These are phyloP conservation scores for Rhodotorula graminis DNA, from an alignment of 768 basidiomycete genomes.

Conservation along the genomic window DNA sequence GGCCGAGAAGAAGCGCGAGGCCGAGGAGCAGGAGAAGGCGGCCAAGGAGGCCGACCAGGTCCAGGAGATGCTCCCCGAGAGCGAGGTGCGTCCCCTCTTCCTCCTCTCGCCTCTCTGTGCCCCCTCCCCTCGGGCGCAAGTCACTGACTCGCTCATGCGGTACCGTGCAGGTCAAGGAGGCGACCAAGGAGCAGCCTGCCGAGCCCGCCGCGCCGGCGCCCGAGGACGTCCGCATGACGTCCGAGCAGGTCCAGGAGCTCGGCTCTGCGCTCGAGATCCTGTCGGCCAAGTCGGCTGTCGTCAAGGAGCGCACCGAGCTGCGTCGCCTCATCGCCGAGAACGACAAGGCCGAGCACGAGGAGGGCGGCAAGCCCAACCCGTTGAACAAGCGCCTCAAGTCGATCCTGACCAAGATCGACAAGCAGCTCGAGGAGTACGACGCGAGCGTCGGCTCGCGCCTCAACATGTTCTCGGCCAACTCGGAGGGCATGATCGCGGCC, in stretches of 20 bases:
- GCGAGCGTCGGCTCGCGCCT: slow-evolving; percentile 53
- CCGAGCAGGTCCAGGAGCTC: slow-evolving; percentile 89
- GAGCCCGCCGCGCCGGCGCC: slow-evolving; percentile 11
- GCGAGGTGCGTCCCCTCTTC: slow-evolving; percentile 60
- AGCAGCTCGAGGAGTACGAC: slow-evolving; percentile 88
- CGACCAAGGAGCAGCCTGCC: slow-evolving; percentile 89
- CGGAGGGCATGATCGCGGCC: slow-evolving; percentile 72
- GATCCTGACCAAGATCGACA: slow-evolving; percentile 93
- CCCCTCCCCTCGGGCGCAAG: too few relatives aligned
- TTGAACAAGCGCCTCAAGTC: slow-evolving; percentile 89
- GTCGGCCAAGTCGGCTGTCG: slow-evolving; percentile 86
- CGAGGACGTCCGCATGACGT: slow-evolving; percentile 86
- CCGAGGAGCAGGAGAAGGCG: slow-evolving; percentile 24
- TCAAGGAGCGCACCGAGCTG: slow-evolving; percentile 92
- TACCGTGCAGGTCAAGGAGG: slow-evolving; percentile 46
- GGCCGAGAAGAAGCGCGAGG: slow-evolving; percentile 43
- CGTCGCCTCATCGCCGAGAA: slow-evolving; percentile 91
- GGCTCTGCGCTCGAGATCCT: slow-evolving; percentile 83
- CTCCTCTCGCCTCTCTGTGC: too few relatives aligned
- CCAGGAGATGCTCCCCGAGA: slow-evolving; percentile 76
- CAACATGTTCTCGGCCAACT: slow-evolving; percentile 49
- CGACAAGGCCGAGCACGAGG: slow-evolving; percentile 72
- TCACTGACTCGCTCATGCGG: neutral
- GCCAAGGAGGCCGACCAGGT: slow-evolving; percentile 50
- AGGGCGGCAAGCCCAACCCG: slow-evolving; percentile 66